Evolutionary conservation across 2,329 filamentous ascomycete genomes (phyloP).

Genomic region (Penicillium brevicompactum): DNA sequence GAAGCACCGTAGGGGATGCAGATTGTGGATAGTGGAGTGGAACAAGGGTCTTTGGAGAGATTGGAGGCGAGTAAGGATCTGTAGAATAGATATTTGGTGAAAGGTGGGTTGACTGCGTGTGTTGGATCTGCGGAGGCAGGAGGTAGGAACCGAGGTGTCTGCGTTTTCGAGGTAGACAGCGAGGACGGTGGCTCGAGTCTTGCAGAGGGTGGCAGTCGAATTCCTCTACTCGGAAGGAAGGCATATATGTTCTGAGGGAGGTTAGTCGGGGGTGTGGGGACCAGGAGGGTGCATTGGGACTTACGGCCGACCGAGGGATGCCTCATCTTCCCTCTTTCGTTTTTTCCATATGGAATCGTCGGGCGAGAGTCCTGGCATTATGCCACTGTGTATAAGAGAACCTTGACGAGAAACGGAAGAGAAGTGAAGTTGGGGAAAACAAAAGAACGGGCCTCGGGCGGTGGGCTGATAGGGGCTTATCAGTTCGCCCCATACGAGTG

Average conservation of each 20-base stretch:
- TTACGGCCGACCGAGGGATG: constrained; percentile 19
- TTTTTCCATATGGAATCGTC: constrained; percentile 25
- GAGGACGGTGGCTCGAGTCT: constrained; percentile 19
- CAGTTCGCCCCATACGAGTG: background rate
- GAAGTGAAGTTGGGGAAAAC: constrained; percentile 8
- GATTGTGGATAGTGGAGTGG: constrained; percentile 24
- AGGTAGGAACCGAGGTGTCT: constrained; percentile 23
- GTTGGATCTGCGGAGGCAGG: constrained; percentile 3
- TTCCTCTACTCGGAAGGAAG: constrained; percentile 18
- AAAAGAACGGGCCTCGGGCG: constrained; percentile 7
- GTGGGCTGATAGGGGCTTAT: constrained; percentile 10
- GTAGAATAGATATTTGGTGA: constrained; percentile 22
- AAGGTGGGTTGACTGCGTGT: constrained; percentile 21
- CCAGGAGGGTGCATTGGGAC: background rate
- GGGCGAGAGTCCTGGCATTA: constrained; percentile 22
- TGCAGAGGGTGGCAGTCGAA: constrained; percentile 17
- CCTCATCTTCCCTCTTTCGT: constrained; percentile 28
- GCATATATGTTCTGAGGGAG: constrained; percentile 11
- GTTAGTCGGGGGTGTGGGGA: background rate
- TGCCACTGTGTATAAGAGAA: background rate
- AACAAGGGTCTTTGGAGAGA: constrained; percentile 31
- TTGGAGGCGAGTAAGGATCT: constrained; percentile 26
- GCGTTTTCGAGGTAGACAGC: constrained; percentile 29
- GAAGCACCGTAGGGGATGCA: constrained; percentile 32
- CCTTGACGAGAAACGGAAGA: background rate